Conservation (phyloP, 805 yeast genomes). For the Helenozyma baotianmanensis region DNA sequence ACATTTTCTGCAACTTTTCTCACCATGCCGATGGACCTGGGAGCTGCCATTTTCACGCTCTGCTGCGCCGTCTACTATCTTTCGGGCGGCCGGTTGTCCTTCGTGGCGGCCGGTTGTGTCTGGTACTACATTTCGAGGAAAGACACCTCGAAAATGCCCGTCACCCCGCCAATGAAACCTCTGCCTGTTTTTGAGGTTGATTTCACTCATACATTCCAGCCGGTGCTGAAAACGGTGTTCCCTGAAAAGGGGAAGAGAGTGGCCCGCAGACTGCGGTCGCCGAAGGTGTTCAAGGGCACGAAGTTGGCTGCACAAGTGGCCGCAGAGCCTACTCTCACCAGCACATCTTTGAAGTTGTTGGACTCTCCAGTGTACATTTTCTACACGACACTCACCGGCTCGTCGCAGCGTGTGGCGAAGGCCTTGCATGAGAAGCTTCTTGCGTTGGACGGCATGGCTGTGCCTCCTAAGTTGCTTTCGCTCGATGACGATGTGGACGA, state of each 20-base stretch:
- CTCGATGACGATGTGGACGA: conserved; percentile 81
- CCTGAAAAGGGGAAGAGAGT: conserved; percentile 9
- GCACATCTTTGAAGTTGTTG: conserved; percentile 34
- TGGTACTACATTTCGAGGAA: conserved; percentile 3
- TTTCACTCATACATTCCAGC: conserved; percentile 34
- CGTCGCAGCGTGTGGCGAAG: conserved; percentile 68
- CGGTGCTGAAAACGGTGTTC: conserved; percentile 17
- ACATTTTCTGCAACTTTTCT: conserved; percentile 14
- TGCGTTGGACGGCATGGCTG: conserved; percentile 18
- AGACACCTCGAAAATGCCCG: neutral
- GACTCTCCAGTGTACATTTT: conserved; percentile 63
- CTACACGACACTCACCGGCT: conserved; percentile 83
- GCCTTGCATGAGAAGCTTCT: conserved; percentile 38
- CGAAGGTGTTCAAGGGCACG: conserved; percentile 40
- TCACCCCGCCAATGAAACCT: conserved; percentile 11
- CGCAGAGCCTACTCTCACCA: conserved; percentile 35
- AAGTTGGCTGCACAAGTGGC: conserved; percentile 21
- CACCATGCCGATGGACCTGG: conserved; percentile 12
- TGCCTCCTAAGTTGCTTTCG: conserved; percentile 53
- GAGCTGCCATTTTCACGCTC: conserved; percentile 12
- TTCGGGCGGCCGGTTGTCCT: conserved; percentile 42
- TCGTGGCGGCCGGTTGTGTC: conserved; percentile 22
- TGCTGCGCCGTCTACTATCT: conserved; percentile 27
- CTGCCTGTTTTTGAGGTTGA: conserved; percentile 40
- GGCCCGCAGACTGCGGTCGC: conserved; percentile 24